These are phyloP conservation scores for Abelmoschus esculentus DNA, from an alignment of 345 rosid species.

Conservation along the genomic window DNA sequence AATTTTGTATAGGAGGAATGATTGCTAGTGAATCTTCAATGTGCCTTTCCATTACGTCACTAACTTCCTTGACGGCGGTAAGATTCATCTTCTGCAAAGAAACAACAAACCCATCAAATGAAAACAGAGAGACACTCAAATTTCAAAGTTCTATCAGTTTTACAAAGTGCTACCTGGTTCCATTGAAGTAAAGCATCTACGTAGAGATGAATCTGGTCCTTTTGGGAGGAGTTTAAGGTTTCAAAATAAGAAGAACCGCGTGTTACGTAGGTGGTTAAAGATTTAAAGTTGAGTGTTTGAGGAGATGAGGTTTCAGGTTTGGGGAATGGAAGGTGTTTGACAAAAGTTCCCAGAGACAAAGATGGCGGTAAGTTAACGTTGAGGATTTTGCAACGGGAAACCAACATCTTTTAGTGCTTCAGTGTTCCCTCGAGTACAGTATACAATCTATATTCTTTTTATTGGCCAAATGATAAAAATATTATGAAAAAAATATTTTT, in stretches of 20 bases:
- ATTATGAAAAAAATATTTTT: too few relatives aligned
- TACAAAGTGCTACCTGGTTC: slow-evolving; percentile 52
- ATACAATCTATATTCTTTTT: too few relatives aligned
- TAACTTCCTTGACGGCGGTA: slow-evolving; percentile 61
- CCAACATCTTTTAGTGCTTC: slow-evolving; percentile 13
- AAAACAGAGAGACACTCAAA: background rate
- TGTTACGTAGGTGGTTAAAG: slow-evolving; percentile 9
- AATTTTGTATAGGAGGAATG: slow-evolving; percentile 45
- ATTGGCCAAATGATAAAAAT: too few relatives aligned
- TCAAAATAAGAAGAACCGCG: slow-evolving; percentile 29
- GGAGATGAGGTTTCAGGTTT: slow-evolving; percentile 12
- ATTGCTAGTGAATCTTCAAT: slow-evolving; percentile 82
- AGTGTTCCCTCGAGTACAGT: too few relatives aligned
- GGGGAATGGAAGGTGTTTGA: slow-evolving; percentile 53
- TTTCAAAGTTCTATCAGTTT: background rate
- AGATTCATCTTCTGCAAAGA: slow-evolving; percentile 70
- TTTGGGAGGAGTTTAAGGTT: slow-evolving; percentile 43
- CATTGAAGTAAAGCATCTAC: slow-evolving; percentile 67
- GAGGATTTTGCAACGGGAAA: slow-evolving; percentile 19
- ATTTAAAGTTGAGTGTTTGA: slow-evolving; percentile 9
- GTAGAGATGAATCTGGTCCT: slow-evolving; percentile 55
- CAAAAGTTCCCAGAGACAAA: slow-evolving; percentile 42
- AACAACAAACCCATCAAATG: background rate
- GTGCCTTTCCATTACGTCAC: slow-evolving; percentile 78
- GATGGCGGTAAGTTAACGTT: slow-evolving; percentile 21